These are phyloP conservation scores for Globisporangium okanoganense DNA, from an alignment of 352 stramenopile species.

Conservation along the genomic window DNA sequence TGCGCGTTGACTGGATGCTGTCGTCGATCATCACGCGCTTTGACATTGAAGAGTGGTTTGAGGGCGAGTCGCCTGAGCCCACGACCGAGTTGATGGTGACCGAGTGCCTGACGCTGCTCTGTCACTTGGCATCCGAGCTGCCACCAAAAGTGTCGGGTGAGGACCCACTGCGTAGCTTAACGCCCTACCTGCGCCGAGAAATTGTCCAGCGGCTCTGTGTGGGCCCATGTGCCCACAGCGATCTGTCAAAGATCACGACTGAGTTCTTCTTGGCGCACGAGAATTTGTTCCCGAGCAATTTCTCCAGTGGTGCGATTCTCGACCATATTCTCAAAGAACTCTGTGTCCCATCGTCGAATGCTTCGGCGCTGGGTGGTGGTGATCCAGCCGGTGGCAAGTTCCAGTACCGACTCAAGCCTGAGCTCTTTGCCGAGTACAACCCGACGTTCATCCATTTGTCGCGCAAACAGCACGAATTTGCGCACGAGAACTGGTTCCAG, in stretches of 20 bases:
- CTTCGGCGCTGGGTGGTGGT: conserved; percentile 21
- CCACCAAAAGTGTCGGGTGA: conserved; percentile 49
- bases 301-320: conserved; percentile 59
- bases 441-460: conserved; percentile 85
- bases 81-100: conserved; percentile 74
- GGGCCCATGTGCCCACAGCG: conserved; percentile 75
- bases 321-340: conserved; percentile 82
- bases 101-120: conserved; percentile 74
- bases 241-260: conserved; percentile 80
- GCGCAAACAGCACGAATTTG: conserved; percentile 83
- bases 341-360: conserved; percentile 30
- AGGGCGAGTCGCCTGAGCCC: conserved; percentile 26
- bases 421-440: conserved; percentile 82
- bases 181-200: conserved; percentile 68
- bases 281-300: conserved; percentile 65
- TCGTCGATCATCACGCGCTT: conserved; percentile 71
- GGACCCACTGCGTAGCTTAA: conserved; percentile 51
- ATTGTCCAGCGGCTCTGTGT: conserved; percentile 82
- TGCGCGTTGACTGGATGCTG: conserved; percentile 78
- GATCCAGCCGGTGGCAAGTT: conserved; percentile 51
- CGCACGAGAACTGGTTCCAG: conserved; percentile 87
- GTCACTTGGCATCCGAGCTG: conserved; percentile 74
- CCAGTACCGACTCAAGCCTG: conserved; percentile 78
- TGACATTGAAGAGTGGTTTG: conserved; percentile 57
- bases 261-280: conserved; percentile 80